phyloP scores from a whole-genome alignment of 352 stramenopile genomes.

The Albugo candida region DNA sequence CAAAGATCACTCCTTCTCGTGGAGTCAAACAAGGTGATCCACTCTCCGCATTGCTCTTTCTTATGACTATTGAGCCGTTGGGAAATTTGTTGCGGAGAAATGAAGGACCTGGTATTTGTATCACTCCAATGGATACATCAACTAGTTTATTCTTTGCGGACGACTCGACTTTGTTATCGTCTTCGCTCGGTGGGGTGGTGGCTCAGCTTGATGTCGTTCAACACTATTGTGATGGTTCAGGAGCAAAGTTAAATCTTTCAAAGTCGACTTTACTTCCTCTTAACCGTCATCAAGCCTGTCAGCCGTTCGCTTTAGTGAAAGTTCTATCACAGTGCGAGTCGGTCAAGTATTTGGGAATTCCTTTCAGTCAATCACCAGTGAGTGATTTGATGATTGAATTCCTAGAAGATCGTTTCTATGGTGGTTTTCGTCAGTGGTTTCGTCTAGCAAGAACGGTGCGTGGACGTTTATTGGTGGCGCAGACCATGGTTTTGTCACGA shows the following conservation, averaged over 20 bases:
- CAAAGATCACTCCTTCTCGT: slow-evolving; percentile 4
- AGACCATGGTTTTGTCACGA: slow-evolving; percentile 4
- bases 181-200: slow-evolving; percentile 1
- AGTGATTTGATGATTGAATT: slow-evolving; percentile 3
- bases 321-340: slow-evolving; percentile 3
- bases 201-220: slow-evolving; percentile 5
- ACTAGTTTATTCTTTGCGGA: slow-evolving; percentile 7
- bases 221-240: slow-evolving; percentile 3
- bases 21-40: slow-evolving; percentile 7
- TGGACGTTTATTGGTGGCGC: neutral
- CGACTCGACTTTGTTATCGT: slow-evolving; percentile 6
- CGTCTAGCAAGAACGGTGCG: slow-evolving; percentile 3
- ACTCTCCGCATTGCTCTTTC: slow-evolving; percentile 9
- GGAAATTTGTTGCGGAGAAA: slow-evolving; percentile 2
- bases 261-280: slow-evolving; percentile 7
- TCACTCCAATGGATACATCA: neutral
- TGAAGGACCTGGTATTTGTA: neutral
- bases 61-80: slow-evolving; percentile 3
- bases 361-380: slow-evolving; percentile 5
- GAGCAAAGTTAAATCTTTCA: slow-evolving; percentile 3
- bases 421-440: slow-evolving; percentile 7
- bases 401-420: slow-evolving; percentile 7
- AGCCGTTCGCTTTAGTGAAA: slow-evolving; percentile 1
- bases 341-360: slow-evolving; percentile 7
- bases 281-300: slow-evolving; percentile 1